phyloP scores from a whole-genome alignment of 306 rosid species.

The Lathyrus tuberosus region DNA sequence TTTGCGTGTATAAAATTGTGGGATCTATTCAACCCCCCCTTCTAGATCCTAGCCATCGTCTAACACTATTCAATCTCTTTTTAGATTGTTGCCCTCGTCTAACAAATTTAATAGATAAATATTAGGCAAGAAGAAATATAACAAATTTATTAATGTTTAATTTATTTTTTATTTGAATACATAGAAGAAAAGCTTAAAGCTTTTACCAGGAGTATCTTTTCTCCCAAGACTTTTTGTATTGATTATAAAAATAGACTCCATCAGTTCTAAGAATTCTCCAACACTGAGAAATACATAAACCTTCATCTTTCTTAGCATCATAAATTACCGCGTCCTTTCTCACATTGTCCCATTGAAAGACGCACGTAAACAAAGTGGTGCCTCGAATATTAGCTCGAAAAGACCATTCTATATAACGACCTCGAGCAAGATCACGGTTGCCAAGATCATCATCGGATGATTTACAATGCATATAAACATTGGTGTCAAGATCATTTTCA shows the following conservation, averaged over 20 bases:
- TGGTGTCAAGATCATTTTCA: background rate
- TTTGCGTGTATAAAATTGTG: too few relatives aligned
- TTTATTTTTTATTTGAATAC: background rate
- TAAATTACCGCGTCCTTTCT: background rate
- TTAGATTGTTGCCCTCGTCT: too few relatives aligned
- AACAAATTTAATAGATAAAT: too few relatives aligned
- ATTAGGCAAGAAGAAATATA: too few relatives aligned
- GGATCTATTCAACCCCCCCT: too few relatives aligned
- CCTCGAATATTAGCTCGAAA: background rate
- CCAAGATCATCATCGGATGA: background rate
- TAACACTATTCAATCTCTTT: too few relatives aligned
- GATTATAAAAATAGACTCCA: background rate
- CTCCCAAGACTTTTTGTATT: background rate
- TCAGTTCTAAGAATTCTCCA: background rate
- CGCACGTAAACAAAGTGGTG: background rate
- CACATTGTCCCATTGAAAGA: background rate
- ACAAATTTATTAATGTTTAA: background rate
- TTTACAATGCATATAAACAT: background rate
- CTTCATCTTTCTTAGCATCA: background rate
- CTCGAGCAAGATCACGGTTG: background rate
- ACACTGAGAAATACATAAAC: background rate
- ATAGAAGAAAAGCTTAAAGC: background rate
- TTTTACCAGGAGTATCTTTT: background rate
- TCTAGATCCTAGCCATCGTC: too few relatives aligned
- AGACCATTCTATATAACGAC: background rate